These are phyloP conservation scores for Rhizopogon vesiculosus DNA, from an alignment of 768 basidiomycete species.

Conservation along the genomic window DNA sequence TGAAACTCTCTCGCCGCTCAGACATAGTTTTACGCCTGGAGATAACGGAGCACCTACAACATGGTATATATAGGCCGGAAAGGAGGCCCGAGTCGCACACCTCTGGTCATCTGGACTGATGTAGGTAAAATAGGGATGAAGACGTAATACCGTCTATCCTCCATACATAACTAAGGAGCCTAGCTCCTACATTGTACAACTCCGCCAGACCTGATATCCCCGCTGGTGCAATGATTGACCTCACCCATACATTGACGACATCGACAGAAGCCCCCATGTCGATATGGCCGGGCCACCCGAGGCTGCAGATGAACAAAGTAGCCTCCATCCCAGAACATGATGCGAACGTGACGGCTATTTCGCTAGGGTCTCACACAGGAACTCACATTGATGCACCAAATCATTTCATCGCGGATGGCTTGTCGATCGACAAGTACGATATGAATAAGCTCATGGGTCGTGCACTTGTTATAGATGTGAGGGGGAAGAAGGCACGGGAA, in stretches of 20 bases:
- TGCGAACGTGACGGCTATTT: conserved; percentile 29
- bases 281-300: conserved; percentile 18
- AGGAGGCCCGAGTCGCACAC: not conserved
- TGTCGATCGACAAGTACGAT: conserved; percentile 51
- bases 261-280: conserved; percentile 14
- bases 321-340: conserved; percentile 1
- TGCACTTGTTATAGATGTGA: conserved; percentile 50
- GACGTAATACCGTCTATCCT: not conserved
- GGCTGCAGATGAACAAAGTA: conserved; percentile 8
- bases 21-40: not conserved
- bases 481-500: conserved; percentile 36
- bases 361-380: conserved; percentile 65
- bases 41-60: not conserved
- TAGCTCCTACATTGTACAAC: not conserved
- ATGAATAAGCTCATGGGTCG: conserved; percentile 47
- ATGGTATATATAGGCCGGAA: not conserved
- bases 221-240: conserved; percentile 13
- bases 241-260: conserved; percentile 17
- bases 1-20: not conserved
- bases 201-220: not conserved
- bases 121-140: not conserved
- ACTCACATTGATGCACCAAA: conserved; percentile 76
- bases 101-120: not conserved
- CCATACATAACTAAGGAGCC: not conserved
- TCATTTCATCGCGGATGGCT: conserved; percentile 56